Percentiles rank a stretch among this genome's conserved stretches.
phyloP scores from a whole-genome alignment of 805 yeast species.

The Kregervanrija delftensis region DNA sequence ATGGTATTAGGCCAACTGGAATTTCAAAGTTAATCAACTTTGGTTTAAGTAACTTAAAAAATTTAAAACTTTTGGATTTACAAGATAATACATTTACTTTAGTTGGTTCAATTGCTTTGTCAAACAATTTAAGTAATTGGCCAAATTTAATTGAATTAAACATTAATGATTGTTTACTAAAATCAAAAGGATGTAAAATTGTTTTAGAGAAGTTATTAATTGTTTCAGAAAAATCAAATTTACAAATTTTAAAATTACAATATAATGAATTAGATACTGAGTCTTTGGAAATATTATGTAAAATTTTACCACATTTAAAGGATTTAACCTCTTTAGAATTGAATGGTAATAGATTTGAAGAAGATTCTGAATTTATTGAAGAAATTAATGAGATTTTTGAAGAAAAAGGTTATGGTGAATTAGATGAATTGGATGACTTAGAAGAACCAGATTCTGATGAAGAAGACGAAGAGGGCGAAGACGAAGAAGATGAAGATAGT shows the following conservation, averaged over 20 bases:
- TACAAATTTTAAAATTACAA: conserved; percentile 67
- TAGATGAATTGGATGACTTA: conserved; percentile 91
- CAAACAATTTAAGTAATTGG: conserved; percentile 60
- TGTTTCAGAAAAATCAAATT: conserved; percentile 27
- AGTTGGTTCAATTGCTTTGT: conserved; percentile 58
- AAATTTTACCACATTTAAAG: conserved; percentile 50
- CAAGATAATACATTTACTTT: conserved; percentile 93
- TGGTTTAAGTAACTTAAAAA: conserved; percentile 60
- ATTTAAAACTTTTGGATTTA: conserved; percentile 67
- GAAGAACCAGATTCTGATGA: conserved; percentile 75
- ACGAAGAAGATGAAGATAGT: conserved; percentile 42
- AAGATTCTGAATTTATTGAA: conserved; percentile 69
- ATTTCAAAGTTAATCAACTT: conserved; percentile 63
- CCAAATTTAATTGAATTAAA: conserved; percentile 64
- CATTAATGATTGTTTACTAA: conserved; percentile 83
- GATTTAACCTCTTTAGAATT: conserved; percentile 64
- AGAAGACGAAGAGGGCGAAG: conserved; percentile 59
- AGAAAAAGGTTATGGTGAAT: conserved; percentile 68
- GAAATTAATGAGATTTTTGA: conserved; percentile 57
- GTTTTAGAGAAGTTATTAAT: conserved; percentile 42
- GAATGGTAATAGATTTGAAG: conserved; percentile 90
- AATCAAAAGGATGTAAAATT: conserved; percentile 63
- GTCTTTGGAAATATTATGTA: conserved; percentile 53
- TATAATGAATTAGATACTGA: conserved; percentile 76
- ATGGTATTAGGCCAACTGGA: conserved; percentile 96